These are phyloP conservation scores for Dendrobium nobile DNA, from an alignment of 106 monocot genomes.

Conservation along the genomic window DNA sequence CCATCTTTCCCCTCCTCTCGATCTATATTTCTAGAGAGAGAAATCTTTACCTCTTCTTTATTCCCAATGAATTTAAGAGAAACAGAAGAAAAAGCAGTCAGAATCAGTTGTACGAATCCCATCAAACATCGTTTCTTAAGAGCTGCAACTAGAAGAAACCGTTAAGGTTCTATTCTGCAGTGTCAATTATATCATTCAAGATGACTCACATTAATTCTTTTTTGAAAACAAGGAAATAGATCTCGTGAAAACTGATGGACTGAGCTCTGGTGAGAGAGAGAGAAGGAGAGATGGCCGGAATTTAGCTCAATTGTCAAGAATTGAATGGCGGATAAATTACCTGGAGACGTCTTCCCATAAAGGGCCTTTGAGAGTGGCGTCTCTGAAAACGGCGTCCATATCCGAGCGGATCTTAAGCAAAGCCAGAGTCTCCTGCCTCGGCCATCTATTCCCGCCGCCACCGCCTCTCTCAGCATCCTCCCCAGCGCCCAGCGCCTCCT, in stretches of 20 bases:
- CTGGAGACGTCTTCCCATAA: constrained; percentile 79
- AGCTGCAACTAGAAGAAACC: background rate
- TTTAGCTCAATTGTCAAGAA: background rate
- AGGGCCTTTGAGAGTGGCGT: constrained; percentile 62
- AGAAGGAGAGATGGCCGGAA: background rate
- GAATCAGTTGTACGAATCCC: constrained; percentile 1
- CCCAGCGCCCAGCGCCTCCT: constrained; percentile 33
- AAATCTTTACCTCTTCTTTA: background rate
- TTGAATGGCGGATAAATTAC: constrained; percentile 17
- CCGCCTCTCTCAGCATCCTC: constrained; percentile 9
- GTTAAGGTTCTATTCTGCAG: background rate
- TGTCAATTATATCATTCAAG: background rate
- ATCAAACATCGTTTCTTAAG: background rate
- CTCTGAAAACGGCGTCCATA: constrained; percentile 72
- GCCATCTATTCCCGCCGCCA: constrained; percentile 51
- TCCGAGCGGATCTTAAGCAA: constrained; percentile 76
- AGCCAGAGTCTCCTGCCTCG: constrained; percentile 60
- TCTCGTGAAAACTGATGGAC: background rate
- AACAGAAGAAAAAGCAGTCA: background rate
- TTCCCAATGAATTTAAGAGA: background rate
- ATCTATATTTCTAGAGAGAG: background rate
- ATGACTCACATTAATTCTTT: background rate
- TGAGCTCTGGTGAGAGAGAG: background rate
- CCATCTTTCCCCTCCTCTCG: background rate
- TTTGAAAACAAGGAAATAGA: background rate